Base-by-base conservation (phyloP, 768 basidiomycete species). In the Leccinum ochraceum region DNA sequence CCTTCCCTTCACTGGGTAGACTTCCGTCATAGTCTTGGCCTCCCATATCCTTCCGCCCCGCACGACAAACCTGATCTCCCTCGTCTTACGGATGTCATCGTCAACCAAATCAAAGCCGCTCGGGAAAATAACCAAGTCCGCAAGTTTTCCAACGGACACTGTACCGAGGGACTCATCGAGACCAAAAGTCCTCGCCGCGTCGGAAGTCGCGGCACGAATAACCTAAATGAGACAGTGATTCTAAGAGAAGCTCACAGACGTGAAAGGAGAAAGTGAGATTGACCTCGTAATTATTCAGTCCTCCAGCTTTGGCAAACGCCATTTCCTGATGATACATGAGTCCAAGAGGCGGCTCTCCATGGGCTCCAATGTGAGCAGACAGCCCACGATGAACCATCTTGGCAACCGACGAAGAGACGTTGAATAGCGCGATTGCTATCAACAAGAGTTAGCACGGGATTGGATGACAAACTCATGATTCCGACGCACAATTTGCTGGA, bases 301-400 rank as follows among this genome's bases (percentile, higher is more conserved):
- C 89, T 22, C 89, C 89, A 14, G 78, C 74, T 51, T 77, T 76
- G 28, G 86, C 78, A 69, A 88, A 89, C 55, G 76, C 79, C 84
- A 90, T 87, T 66, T 91, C 89, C 20, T 84, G 82, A 61, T 91
- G 89, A 64, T 90, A 92, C 75, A 88, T 88, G n/a, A 86, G 67
- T 0, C 89, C 89, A 14, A 89, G 71, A 1, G 89, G 89, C 3
- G 83, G 81, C 69, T 90, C 86, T 17, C 89, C 89, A 67, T 91
- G 89, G 0, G 88, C 88, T 24, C 89, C 89, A 59, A 91, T 86
- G 64, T 88, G 84, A 3, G 85, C 78, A 26, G 79, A 76, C 16
- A 89, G 71, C 13, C 88, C 89, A 58, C 79, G 82, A 30, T 80
- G 73, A 20, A 89, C 84, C 87, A 91, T 87, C 67, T 85, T 83